Percentiles rank a stretch among this genome's conserved stretches.
Conservation (phyloP, 73 alveolate species). For the Halteria grandinella region DNA sequence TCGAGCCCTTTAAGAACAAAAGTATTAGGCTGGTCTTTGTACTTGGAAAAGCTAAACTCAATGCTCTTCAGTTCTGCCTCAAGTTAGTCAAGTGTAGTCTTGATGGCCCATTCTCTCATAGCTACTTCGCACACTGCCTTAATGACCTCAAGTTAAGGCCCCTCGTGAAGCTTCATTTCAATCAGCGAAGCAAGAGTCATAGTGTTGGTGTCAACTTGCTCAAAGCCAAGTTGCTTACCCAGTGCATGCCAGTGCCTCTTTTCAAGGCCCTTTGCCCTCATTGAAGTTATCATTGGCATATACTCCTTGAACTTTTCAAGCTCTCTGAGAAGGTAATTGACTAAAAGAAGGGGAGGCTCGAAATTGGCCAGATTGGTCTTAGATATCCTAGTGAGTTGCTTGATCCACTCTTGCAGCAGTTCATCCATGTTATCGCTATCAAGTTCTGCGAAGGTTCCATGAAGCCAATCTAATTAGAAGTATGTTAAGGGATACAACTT, state of each 20-base stretch:
- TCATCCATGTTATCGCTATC: constrained; percentile 67
- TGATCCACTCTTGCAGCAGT: constrained; percentile 65
- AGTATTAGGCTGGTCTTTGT: constrained; percentile 60
- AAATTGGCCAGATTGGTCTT: constrained; percentile 47
- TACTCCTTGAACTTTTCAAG: constrained; percentile 65
- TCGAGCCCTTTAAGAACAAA: constrained; percentile 53
- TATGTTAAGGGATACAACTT: background rate
- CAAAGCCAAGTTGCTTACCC: constrained; percentile 39
- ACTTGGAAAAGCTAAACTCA: constrained; percentile 52
- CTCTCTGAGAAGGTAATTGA: constrained; percentile 36
- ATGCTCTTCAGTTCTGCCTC: constrained; percentile 59
- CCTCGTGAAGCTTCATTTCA: constrained; percentile 51
- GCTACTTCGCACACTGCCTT: constrained; percentile 72
- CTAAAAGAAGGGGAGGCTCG: constrained; percentile 58
- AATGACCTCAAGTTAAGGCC: constrained; percentile 44
- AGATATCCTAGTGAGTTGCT: constrained; percentile 43
- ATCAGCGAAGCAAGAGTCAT: constrained; percentile 45
- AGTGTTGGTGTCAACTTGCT: constrained; percentile 53
- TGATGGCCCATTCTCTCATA: constrained; percentile 64
- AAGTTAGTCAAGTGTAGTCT: constrained; percentile 63
- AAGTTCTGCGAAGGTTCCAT: constrained; percentile 58
- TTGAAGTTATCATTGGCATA: constrained; percentile 65
- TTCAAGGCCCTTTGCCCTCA: constrained; percentile 69
- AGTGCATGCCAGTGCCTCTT: constrained; percentile 66
- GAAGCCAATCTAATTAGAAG: constrained; percentile 48